Conservation (phyloP, 2,329 filamentous ascomycete genomes). For the Xylariaceae sp. region DNA sequence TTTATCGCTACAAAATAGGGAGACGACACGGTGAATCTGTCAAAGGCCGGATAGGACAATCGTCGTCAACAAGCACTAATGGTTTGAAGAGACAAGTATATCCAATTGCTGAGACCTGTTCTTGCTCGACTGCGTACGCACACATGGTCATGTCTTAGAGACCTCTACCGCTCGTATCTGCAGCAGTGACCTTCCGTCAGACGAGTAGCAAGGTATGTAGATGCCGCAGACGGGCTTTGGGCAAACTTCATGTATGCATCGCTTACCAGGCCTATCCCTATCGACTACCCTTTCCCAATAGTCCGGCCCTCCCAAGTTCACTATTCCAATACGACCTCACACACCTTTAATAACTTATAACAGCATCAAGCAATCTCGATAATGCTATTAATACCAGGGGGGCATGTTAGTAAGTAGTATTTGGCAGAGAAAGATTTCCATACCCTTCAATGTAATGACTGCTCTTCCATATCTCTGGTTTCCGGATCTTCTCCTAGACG, state of each 20-base stretch:
- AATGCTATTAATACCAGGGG: neutral
- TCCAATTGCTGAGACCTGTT: neutral
- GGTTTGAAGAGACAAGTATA: slow-evolving; percentile 7
- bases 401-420: neutral
- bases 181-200: slow-evolving; percentile 3
- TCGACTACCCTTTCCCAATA: neutral
- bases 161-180: neutral
- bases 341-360: neutral
- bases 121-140: slow-evolving; percentile 2
- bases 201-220: neutral
- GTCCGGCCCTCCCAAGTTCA: neutral
- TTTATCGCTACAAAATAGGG: neutral
- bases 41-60: neutral
- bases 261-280: neutral
- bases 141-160: slow-evolving; percentile 9
- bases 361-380: neutral
- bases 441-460: too few relatives aligned
- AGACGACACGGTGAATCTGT: neutral
- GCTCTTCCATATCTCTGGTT: too few relatives aligned
- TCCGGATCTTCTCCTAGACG: too few relatives aligned
- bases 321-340: neutral
- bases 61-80: slow-evolving; percentile 1
- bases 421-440: neutral
- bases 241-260: neutral
- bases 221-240: neutral